A percentile compares a stretch with the other conserved stretches of the same genome.
Evolutionary conservation across 108 stramenopile species (phyloP).

Genomic region (Skeletonema tropicum): DNA sequence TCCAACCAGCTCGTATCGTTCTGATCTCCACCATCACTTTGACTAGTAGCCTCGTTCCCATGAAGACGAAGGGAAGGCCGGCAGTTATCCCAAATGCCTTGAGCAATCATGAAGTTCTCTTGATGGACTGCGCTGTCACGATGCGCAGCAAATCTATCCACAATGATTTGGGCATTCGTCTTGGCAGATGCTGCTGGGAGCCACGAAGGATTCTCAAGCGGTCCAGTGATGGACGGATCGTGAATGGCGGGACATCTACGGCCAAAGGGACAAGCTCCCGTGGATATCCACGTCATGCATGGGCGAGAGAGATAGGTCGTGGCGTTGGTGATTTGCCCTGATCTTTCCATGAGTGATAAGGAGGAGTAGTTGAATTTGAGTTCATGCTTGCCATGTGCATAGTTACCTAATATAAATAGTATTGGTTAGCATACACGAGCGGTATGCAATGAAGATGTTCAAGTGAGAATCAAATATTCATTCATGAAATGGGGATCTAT

Average conservation of each 20-base stretch:
- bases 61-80: constrained; percentile 26
- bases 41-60: neutral
- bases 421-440: neutral
- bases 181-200: constrained; percentile 41
- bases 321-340: constrained; percentile 68
- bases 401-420: constrained; percentile 61
- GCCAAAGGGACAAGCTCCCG: constrained; percentile 76
- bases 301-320: constrained; percentile 76
- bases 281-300: constrained; percentile 82
- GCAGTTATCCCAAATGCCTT: constrained; percentile 49
- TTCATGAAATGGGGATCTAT: no score
- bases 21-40: neutral
- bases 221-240: constrained; percentile 57
- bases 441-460: neutral
- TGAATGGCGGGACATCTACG: constrained; percentile 34
- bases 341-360: constrained; percentile 68
- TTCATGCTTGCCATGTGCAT: constrained; percentile 90
- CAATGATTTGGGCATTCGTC: constrained; percentile 75
- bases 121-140: constrained; percentile 52
- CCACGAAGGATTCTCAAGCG: constrained; percentile 10
- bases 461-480: neutral
- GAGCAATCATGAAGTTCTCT: constrained; percentile 34
- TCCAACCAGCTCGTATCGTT: constrained; percentile 17
- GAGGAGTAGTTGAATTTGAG: constrained; percentile 69
- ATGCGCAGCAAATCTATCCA: constrained; percentile 51